Conservation (phyloP, 2,329 filamentous ascomycete genomes). For the Apiospora rasikravindrae region DNA sequence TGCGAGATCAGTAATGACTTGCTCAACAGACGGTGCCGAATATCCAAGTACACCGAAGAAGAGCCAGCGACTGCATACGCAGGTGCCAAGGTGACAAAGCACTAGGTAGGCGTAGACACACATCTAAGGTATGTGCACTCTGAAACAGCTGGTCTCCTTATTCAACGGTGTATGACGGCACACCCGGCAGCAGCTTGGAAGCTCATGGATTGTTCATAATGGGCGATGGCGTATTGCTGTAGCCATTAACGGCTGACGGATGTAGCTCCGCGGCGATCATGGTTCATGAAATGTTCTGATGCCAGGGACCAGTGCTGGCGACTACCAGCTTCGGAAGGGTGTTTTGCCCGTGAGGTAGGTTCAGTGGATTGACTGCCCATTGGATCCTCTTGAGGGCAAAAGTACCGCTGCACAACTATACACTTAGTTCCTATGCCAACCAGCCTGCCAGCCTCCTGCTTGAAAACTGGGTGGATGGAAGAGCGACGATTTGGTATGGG, state of each 20-base stretch:
- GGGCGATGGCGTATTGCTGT: neutral
- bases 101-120: neutral
- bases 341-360: neutral
- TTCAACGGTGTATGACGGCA: neutral
- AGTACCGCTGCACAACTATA: neutral
- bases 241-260: neutral
- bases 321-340: neutral
- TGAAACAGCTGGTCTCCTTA: neutral
- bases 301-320: neutral
- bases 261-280: neutral
- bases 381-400: neutral
- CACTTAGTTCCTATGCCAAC: neutral
- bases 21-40: neutral
- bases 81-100: neutral
- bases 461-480: neutral
- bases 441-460: neutral
- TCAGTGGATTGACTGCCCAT: neutral
- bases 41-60: neutral
- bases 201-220: neutral
- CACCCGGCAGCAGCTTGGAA: neutral
- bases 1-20: conserved; percentile 8
- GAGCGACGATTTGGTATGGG: neutral
- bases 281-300: neutral
- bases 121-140: neutral
- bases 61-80: neutral